These are phyloP conservation scores for Mollisia scopiformis DNA, from an alignment of 2,329 filamentous ascomycete genomes.

Conservation along the genomic window DNA sequence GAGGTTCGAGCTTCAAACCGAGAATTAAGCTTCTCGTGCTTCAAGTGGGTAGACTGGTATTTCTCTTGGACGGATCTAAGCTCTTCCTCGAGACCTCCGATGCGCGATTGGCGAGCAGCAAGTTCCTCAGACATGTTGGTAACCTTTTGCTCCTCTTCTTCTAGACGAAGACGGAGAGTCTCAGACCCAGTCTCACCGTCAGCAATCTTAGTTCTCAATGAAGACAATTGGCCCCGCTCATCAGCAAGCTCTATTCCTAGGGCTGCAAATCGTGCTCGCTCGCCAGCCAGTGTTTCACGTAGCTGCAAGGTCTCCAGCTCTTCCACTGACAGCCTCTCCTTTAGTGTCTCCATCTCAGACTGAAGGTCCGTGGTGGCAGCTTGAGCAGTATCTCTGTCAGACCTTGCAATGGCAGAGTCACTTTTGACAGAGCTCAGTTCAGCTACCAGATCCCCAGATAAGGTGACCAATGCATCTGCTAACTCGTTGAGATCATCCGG, in stretches of 20 bases:
- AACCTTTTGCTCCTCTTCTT: slow-evolving; percentile 75
- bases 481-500: slow-evolving; percentile 62
- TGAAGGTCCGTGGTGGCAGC: slow-evolving; percentile 58
- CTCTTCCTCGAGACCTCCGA: slow-evolving; percentile 77
- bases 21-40: slow-evolving; percentile 52
- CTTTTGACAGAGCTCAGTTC: slow-evolving; percentile 63
- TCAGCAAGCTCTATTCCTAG: slow-evolving; percentile 62
- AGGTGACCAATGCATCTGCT: slow-evolving; percentile 60
- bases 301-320: slow-evolving; percentile 56
- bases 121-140: slow-evolving; percentile 70
- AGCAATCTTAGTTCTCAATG: slow-evolving; percentile 71
- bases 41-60: slow-evolving; percentile 55
- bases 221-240: slow-evolving; percentile 69
- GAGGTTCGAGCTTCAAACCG: slow-evolving; percentile 72
- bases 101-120: slow-evolving; percentile 74
- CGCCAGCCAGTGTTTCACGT: slow-evolving; percentile 55
- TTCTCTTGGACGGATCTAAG: slow-evolving; percentile 70
- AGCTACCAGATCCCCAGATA: slow-evolving; percentile 60
- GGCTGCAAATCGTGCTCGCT: slow-evolving; percentile 56
- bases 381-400: slow-evolving; percentile 65
- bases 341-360: slow-evolving; percentile 56
- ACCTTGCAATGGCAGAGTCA: slow-evolving; percentile 60
- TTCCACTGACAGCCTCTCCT: slow-evolving; percentile 54
- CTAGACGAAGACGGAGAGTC: slow-evolving; percentile 72
- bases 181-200: slow-evolving; percentile 86